Conservation (phyloP, 768 basidiomycete species). For the Cytidiella melzeri region DNA sequence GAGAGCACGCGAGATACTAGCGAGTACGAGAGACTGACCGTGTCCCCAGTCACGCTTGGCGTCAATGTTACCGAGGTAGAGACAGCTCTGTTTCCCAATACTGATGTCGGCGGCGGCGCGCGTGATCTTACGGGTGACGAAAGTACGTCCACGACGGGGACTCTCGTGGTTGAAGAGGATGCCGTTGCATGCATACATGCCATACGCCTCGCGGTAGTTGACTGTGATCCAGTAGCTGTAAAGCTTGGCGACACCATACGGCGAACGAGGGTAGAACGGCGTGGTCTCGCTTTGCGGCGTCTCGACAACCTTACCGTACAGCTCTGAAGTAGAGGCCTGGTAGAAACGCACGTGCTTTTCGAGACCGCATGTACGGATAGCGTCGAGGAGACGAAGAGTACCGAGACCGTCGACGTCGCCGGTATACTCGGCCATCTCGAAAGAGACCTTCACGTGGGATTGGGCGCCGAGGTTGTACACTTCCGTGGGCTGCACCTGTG, state of each 20-base stretch:
- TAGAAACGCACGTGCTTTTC: constrained; percentile 94
- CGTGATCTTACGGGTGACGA: constrained; percentile 93
- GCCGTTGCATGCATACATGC: constrained; percentile 95
- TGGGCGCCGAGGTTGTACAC: constrained; percentile 98
- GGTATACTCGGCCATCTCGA: constrained; percentile 99
- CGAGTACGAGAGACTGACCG: constrained; percentile 50
- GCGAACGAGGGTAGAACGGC: constrained; percentile 97
- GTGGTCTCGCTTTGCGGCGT: constrained; percentile 95
- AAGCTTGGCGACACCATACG: constrained; percentile 94
- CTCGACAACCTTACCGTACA: constrained; percentile 95
- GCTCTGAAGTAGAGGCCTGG: constrained; percentile 94
- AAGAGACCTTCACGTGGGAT: constrained; percentile 98
- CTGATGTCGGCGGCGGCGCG: constrained; percentile 90
- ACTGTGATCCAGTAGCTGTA: constrained; percentile 89
- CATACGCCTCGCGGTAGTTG: constrained; percentile 93
- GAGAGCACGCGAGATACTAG: too few relatives aligned
- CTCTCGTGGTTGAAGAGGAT: constrained; percentile 99
- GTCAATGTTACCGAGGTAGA: constrained; percentile 93
- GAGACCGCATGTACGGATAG: constrained; percentile 91
- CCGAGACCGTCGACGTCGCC: constrained; percentile 95
- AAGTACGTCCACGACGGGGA: constrained; percentile 88
- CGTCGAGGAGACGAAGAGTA: constrained; percentile 92
- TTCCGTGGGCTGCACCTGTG: constrained; percentile 91
- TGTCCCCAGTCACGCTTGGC: constrained; percentile 98
- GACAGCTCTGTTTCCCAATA: constrained; percentile 80